A percentile compares a stretch with the other conserved stretches of the same genome.
These are phyloP conservation scores for Solanum pinnatisectum DNA, from an alignment of 257 asterid genomes.

Conservation along the genomic window DNA sequence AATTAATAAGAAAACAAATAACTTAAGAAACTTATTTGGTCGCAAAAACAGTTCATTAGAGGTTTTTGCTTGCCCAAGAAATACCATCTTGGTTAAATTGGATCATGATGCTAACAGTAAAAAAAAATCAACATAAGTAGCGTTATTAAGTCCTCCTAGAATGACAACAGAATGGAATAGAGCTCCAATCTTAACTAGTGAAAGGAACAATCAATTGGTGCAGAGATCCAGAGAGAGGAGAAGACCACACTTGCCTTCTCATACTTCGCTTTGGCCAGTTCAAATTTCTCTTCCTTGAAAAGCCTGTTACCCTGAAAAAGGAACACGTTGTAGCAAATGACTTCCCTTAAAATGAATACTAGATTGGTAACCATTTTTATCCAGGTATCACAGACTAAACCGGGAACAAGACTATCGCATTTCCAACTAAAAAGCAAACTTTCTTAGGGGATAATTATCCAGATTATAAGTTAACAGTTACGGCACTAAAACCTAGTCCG, in stretches of 20 bases:
- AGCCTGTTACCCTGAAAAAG: conserved; percentile 94
- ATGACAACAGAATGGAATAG: neutral
- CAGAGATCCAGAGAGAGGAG: neutral
- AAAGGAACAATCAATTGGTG: neutral
- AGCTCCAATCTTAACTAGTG: neutral
- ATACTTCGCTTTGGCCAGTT: conserved; percentile 93
- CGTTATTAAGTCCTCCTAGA: neutral
- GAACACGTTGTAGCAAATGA: conserved; percentile 2
- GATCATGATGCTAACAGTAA: neutral
- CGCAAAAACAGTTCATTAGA: neutral
- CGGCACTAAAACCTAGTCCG: neutral
- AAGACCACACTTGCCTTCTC: conserved; percentile 54
- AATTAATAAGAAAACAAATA: neutral
- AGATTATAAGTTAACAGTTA: neutral
- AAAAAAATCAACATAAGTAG: neutral
- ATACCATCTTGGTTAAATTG: neutral
- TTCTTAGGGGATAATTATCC: neutral
- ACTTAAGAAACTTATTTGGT: neutral
- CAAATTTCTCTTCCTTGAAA: conserved; percentile 89
- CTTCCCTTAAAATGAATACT: neutral
- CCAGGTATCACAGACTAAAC: neutral
- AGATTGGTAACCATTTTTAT: neutral
- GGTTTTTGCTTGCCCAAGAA: neutral
- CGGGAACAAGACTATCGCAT: neutral
- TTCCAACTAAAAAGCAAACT: neutral